Conservation (phyloP, 2,329 filamentous ascomycete genomes). For the Neonectria ditissima region DNA sequence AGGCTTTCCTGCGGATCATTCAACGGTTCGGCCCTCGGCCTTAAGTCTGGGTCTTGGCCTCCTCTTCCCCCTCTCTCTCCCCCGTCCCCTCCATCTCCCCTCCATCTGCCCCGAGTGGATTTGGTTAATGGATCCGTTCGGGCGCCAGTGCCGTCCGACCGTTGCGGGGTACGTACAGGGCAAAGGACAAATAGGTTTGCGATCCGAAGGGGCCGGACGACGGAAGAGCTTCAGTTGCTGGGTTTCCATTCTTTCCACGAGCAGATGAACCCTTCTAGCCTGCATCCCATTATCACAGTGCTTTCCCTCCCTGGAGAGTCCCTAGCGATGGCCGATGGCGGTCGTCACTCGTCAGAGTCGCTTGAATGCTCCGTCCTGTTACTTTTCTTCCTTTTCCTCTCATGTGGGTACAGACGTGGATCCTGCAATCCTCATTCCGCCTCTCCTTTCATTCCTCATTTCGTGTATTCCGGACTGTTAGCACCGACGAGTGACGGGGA, state of each 20-base stretch:
- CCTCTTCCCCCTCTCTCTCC: conserved; percentile 9
- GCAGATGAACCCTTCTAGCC: conserved; percentile 40
- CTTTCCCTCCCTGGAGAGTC: conserved; percentile 22
- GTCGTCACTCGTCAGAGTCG: background rate
- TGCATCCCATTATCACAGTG: conserved; percentile 6
- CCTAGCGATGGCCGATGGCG: conserved; percentile 5
- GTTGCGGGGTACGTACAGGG: conserved; percentile 43
- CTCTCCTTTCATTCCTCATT: conserved; percentile 28
- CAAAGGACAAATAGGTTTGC: conserved; percentile 43
- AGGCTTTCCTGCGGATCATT: conserved; percentile 18
- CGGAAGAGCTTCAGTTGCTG: conserved; percentile 33
- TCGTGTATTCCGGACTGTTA: conserved; percentile 13
- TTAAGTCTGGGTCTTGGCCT: conserved; percentile 24
- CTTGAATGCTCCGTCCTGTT: conserved; percentile 1
- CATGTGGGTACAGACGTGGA: conserved; percentile 14
- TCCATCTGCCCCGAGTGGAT: conserved; percentile 25
- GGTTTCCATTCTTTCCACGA: conserved; percentile 41
- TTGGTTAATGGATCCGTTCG: conserved; percentile 38
- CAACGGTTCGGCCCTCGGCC: conserved; percentile 28
- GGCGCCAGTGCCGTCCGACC: conserved; percentile 44
- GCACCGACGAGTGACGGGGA: conserved; percentile 5
- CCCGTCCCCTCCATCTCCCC: conserved; percentile 27
- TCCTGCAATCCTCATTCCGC: conserved; percentile 10
- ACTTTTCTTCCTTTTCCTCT: conserved; percentile 1
- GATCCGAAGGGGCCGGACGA: conserved; percentile 42